These are phyloP conservation scores for Stagonosporopsis cucurbitacearum DNA, from an alignment of 2,329 filamentous ascomycete genomes.

Conservation along the genomic window DNA sequence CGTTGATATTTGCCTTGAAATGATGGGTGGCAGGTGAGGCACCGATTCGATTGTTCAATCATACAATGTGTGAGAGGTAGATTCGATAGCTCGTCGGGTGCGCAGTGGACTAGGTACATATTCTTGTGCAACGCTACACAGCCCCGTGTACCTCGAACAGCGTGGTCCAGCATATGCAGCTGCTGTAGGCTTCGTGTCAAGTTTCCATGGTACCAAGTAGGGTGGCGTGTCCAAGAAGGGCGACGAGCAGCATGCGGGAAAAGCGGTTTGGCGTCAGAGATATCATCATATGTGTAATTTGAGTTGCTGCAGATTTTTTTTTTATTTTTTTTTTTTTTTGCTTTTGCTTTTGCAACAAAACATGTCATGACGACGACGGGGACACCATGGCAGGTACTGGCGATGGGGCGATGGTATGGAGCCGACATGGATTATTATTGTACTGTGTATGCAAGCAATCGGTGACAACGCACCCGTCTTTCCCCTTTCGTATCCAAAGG, in stretches of 20 bases:
- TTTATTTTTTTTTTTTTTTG: no score
- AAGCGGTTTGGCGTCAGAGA: conserved; percentile 23
- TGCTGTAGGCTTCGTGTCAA: conserved; percentile 24
- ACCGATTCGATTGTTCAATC: conserved; percentile 3
- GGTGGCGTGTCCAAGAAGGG: conserved; percentile 23
- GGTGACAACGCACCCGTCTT: conserved; percentile 29
- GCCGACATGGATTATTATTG: conserved; percentile 29
- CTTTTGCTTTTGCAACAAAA: conserved; percentile 17
- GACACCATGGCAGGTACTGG: conserved; percentile 26
- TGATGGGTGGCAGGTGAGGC: conserved; percentile 4
- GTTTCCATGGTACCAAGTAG: conserved; percentile 15
- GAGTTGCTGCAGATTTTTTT: conserved; percentile 26
- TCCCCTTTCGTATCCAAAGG: conserved; percentile 2
- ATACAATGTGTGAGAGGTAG: conserved; percentile 14
- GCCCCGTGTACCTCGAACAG: conserved; percentile 27
- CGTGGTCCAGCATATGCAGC: conserved; percentile 31
- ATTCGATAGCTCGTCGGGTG: conserved; percentile 23
- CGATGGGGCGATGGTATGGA: conserved; percentile 29
- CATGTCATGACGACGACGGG: conserved; percentile 19
- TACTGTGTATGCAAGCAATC: conserved; percentile 41
- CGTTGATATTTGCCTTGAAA: conserved; percentile 10
- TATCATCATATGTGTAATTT: conserved; percentile 8
- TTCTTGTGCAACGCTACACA: conserved; percentile 36
- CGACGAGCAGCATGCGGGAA: conserved; percentile 19
- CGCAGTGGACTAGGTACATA: conserved; percentile 25